These are phyloP conservation scores for Azolla pinnata DNA, from an alignment of 75 land plant genomes.

Conservation along the genomic window DNA sequence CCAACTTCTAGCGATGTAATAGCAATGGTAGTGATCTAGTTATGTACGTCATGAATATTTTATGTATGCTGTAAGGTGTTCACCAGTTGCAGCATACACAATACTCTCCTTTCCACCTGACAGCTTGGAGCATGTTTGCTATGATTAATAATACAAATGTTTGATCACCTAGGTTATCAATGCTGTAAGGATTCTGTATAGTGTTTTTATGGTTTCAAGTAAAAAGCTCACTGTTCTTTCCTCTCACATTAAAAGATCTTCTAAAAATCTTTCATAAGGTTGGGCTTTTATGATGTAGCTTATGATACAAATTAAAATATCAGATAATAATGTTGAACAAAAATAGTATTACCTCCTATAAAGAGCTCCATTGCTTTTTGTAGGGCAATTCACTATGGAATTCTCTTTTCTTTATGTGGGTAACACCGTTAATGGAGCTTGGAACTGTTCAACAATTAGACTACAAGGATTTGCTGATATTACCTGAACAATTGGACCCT, in stretches of 20 bases:
- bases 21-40: too few species aligned
- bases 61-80: too few species aligned
- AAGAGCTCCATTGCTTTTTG: neutral
- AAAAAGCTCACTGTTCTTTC: too few species aligned
- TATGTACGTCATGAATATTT: too few species aligned
- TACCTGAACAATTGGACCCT: slow-evolving; percentile 56
- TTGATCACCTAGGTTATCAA: too few species aligned
- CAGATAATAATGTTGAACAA: neutral
- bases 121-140: too few species aligned
- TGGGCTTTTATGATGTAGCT: neutral
- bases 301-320: neutral
- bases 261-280: neutral
- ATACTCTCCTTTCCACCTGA: too few species aligned
- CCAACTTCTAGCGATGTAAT: too few species aligned
- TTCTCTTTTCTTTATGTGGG: slow-evolving; percentile 41
- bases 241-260: too few species aligned
- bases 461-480: slow-evolving; percentile 49
- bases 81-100: too few species aligned
- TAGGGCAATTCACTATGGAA: slow-evolving; percentile 21
- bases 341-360: neutral
- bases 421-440: slow-evolving; percentile 44
- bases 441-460: slow-evolving; percentile 49
- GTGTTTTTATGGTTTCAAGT: neutral
- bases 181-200: neutral
- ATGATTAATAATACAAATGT: too few species aligned